Conservation (phyloP, 495 filamentous ascomycete genomes). For the Entonaema liquescens region DNA sequence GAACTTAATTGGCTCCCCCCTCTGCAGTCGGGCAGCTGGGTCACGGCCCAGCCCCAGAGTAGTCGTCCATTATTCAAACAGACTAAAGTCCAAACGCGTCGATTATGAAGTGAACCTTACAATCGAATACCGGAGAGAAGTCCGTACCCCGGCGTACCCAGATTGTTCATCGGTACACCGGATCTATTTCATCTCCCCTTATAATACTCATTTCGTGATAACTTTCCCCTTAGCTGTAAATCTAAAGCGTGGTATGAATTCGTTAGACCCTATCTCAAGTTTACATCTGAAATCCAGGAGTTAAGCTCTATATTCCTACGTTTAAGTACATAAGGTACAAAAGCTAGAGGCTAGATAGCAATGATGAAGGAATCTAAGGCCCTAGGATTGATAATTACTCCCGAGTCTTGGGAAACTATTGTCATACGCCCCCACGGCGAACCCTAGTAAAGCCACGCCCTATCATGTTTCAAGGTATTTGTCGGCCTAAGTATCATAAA, state of each 20-base stretch:
- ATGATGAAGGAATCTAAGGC: background rate
- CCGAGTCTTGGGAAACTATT: background rate
- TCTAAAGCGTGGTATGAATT: background rate
- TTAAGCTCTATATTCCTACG: too few species aligned
- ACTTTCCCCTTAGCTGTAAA: background rate
- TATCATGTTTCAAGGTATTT: background rate
- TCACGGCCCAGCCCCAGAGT: background rate
- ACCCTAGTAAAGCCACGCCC: background rate
- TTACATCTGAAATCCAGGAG: too few species aligned
- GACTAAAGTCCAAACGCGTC: background rate
- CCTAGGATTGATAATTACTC: background rate
- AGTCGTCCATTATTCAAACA: background rate
- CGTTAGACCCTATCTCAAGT: too few species aligned
- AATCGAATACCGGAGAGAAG: background rate
- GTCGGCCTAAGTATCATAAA: background rate
- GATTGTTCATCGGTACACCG: background rate
- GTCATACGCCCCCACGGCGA: background rate
- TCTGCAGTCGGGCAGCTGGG: background rate
- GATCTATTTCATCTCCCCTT: background rate
- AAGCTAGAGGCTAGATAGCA: too few species aligned
- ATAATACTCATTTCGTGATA: background rate
- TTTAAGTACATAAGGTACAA: too few species aligned
- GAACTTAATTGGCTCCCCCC: constrained; percentile 19
- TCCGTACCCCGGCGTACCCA: background rate
- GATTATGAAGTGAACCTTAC: background rate